A percentile compares a stretch with the other conserved stretches of the same genome.
phyloP scores from a whole-genome alignment of 805 yeast species.

The Zygosaccharomyces pseudorouxii region DNA sequence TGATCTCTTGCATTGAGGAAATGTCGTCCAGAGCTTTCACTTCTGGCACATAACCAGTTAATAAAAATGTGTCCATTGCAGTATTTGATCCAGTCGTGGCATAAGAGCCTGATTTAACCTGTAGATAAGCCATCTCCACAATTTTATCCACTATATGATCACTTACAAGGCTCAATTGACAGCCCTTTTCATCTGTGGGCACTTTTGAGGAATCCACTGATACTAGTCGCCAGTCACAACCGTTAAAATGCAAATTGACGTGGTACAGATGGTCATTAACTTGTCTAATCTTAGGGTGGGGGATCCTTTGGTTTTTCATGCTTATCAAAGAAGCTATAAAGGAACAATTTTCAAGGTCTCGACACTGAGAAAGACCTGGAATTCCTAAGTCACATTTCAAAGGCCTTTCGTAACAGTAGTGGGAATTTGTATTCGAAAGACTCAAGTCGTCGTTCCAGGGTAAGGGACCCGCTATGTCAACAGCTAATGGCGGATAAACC shows the following conservation, averaged over 20 bases:
- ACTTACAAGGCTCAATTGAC: conserved; percentile 20
- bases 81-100: conserved; percentile 71
- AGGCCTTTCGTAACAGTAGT: conserved; percentile 9
- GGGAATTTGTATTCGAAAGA: conserved; percentile 5
- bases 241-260: conserved; percentile 26
- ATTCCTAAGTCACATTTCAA: conserved; percentile 6
- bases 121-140: conserved; percentile 72
- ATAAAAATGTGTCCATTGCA: conserved; percentile 58
- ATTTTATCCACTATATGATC: conserved; percentile 29
- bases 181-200: conserved; percentile 17
- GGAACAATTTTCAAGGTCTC: conserved; percentile 57
- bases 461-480: conserved; percentile 19
- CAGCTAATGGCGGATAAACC: conserved; percentile 28
- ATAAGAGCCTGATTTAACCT: conserved; percentile 54
- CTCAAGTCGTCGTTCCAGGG: conserved; percentile 17
- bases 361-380: conserved; percentile 21
- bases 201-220: conserved; percentile 19
- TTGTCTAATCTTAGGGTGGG: conserved; percentile 13
- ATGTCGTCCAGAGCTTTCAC: conserved; percentile 35
- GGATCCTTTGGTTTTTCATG: conserved; percentile 32
- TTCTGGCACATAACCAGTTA: conserved; percentile 76
- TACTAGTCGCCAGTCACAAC: conserved; percentile 27
- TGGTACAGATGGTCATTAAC: conserved; percentile 16
- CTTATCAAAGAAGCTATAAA: conserved; percentile 66
- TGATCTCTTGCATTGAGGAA: conserved; percentile 30